Percentiles rank a stretch among this genome's conserved stretches.
phyloP scores from a whole-genome alignment of 2,329 filamentous ascomycete species.

The Colletotrichum siamense region DNA sequence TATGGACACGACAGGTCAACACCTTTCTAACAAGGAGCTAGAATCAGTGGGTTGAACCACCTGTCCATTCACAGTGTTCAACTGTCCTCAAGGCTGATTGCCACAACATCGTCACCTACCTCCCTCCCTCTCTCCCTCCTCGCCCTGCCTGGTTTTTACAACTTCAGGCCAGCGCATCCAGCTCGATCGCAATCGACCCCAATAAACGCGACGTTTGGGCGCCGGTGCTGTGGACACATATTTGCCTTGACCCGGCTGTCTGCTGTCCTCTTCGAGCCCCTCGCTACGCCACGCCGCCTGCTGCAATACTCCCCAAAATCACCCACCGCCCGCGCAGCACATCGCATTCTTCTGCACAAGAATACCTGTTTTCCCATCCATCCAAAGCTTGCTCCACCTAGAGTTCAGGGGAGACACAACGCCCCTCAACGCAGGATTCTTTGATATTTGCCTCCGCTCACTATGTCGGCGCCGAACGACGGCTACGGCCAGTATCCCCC shows the following conservation, averaged over 20 bases:
- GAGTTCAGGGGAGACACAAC: not conserved
- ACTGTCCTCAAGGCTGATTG: not conserved
- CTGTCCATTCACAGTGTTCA: slow-evolving; percentile 7
- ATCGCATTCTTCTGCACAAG: not conserved
- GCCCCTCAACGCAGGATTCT: not conserved
- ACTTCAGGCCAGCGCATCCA: not conserved
- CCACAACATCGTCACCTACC: not conserved
- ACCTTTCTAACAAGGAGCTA: not conserved
- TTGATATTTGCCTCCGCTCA: slow-evolving; percentile 25
- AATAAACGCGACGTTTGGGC: not conserved
- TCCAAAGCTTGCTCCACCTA: not conserved
- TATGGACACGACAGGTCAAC: not conserved
- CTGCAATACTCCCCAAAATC: not conserved
- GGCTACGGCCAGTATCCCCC: slow-evolving; percentile 58
- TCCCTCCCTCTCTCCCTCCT: not conserved
- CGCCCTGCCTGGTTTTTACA: not conserved
- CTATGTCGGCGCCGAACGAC: slow-evolving; percentile 63
- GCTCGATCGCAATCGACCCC: not conserved
- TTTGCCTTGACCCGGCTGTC: slow-evolving; percentile 1
- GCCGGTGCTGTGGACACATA: slow-evolving; percentile 20
- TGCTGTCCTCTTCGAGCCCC: slow-evolving; percentile 3
- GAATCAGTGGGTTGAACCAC: slow-evolving; percentile 11
- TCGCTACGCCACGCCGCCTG: slow-evolving; percentile 17
- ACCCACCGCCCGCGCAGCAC: not conserved
- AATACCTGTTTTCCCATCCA: slow-evolving; percentile 24